These are phyloP conservation scores for Pichia californica DNA, from an alignment of 805 yeast species.

Conservation along the genomic window DNA sequence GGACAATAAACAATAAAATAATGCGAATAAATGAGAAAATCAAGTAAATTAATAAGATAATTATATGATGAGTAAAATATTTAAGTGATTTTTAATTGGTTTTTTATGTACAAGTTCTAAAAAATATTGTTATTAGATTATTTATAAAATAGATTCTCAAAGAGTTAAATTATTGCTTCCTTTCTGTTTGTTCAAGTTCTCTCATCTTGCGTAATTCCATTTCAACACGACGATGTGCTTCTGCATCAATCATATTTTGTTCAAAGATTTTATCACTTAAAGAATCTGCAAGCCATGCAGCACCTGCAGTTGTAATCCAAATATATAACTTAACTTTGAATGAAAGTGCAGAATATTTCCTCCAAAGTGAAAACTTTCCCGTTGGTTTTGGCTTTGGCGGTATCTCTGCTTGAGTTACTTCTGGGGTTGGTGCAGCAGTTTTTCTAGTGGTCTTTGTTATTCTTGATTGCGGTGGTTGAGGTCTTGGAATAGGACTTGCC, in stretches of 20 bases:
- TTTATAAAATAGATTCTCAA: no score
- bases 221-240: constrained; percentile 28
- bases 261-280: constrained; percentile 24
- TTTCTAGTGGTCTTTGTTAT: not conserved
- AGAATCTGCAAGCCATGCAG: constrained; percentile 28
- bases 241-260: constrained; percentile 26
- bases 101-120: no score
- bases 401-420: not conserved
- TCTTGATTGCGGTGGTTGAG: not conserved
- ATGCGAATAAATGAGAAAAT: no score
- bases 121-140: no score
- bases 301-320: constrained; percentile 27
- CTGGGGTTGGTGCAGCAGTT: not conserved
- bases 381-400: not conserved
- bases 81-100: no score
- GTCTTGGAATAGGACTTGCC: no score
- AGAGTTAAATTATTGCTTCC: not conserved
- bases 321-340: constrained; percentile 26
- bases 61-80: no score
- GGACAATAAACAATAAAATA: no score
- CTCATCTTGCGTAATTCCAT: constrained; percentile 17
- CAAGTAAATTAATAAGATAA: no score
- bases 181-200: constrained; percentile 4
- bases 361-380: constrained; percentile 1
- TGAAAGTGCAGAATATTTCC: constrained; percentile 22